These are phyloP conservation scores for Blastocrithidia nonstop DNA, from an alignment of 208 protist species.

Conservation along the genomic window DNA sequence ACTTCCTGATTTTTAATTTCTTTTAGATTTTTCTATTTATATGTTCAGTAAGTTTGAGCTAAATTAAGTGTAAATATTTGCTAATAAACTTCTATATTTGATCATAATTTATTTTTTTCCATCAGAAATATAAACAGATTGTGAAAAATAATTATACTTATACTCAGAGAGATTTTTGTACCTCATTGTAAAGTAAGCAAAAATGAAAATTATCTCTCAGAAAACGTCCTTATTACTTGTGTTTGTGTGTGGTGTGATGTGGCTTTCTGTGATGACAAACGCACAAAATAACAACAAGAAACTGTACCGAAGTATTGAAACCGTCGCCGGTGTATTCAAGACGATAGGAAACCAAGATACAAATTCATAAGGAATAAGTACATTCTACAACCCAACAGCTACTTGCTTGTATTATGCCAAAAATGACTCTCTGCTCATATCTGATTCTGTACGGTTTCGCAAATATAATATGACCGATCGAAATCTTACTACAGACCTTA, in stretches of 20 bases:
- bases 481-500: too few relatives aligned
- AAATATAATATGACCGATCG: too few relatives aligned
- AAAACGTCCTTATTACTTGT: not conserved
- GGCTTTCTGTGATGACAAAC: not conserved
- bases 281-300: not conserved
- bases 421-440: too few relatives aligned
- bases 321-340: not conserved
- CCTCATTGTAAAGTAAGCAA: not conserved
- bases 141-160: too few relatives aligned
- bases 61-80: too few relatives aligned
- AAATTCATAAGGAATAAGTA: not conserved
- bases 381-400: too few relatives aligned
- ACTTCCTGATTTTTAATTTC: conserved; percentile 1
- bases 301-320: not conserved
- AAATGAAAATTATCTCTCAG: not conserved
- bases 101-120: too few relatives aligned
- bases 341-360: not conserved
- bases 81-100: too few relatives aligned
- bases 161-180: too few relatives aligned
- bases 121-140: too few relatives aligned
- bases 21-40: conserved; percentile 7
- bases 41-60: not conserved
- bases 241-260: not conserved
- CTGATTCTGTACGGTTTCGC: too few relatives aligned
- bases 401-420: too few relatives aligned